phyloP scores from a whole-genome alignment of 257 asterid genomes.

The Gynochthodes officinalis region DNA sequence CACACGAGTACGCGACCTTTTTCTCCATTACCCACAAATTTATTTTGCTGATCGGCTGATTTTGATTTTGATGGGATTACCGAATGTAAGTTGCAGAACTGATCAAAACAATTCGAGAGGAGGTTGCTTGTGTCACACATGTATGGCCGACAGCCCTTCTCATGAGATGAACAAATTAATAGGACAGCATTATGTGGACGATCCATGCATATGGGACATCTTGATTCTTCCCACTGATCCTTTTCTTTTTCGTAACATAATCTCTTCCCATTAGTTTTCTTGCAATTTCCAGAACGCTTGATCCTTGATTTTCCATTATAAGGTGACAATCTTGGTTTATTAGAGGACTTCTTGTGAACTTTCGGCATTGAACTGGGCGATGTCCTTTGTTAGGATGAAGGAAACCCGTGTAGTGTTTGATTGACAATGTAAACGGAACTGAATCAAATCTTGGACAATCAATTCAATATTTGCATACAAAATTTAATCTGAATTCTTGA shows the following conservation, averaged over 20 bases:
- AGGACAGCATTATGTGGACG: neutral
- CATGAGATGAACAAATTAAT: slow-evolving; percentile 44
- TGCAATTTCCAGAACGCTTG: too few relatives aligned
- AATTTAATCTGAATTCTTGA: too few relatives aligned
- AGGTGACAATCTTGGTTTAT: too few relatives aligned
- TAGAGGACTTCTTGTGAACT: too few relatives aligned
- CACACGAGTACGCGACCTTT: slow-evolving; percentile 36
- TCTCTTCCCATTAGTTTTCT: too few relatives aligned
- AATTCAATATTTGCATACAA: too few relatives aligned
- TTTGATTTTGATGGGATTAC: slow-evolving; percentile 21
- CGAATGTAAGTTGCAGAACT: slow-evolving; percentile 29
- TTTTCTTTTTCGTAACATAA: neutral
- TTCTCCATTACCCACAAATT: neutral
- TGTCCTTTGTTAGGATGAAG: too few relatives aligned
- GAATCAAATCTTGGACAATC: too few relatives aligned
- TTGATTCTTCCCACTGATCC: slow-evolving; percentile 53
- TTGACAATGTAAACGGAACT: too few relatives aligned
- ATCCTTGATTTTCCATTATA: too few relatives aligned
- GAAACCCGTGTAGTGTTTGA: too few relatives aligned
- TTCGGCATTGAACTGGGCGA: too few relatives aligned
- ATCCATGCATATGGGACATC: slow-evolving; percentile 73
- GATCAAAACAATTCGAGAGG: slow-evolving; percentile 24
- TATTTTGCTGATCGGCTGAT: slow-evolving; percentile 7
- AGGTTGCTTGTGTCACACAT: slow-evolving; percentile 78
- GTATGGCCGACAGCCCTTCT: slow-evolving; percentile 36